Evolutionary conservation across 176 grass and related monocot species (phyloP).

Genomic region (Panicum miliaceum): DNA sequence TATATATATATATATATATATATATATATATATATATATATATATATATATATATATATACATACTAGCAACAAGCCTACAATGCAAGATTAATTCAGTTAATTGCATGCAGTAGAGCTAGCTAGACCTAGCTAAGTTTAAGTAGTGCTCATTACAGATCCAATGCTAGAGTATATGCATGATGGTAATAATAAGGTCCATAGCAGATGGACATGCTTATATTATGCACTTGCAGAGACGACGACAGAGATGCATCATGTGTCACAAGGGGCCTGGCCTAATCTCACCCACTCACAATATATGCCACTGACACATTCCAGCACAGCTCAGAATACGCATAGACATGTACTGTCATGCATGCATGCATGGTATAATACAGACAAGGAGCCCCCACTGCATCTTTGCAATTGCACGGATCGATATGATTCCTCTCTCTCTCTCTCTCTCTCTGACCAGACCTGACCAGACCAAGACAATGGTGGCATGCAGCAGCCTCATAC

Average conservation of each 20-base stretch:
- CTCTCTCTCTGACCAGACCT: neutral
- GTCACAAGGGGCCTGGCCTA: neutral
- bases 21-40: too few species aligned
- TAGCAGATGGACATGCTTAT: neutral
- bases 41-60: too few species aligned
- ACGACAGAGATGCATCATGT: constrained; percentile 15
- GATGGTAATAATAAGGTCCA: neutral
- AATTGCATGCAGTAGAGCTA: neutral
- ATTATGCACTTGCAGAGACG: neutral
- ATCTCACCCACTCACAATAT: constrained; percentile 26
- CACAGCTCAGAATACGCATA: constrained; percentile 14
- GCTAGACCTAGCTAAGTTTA: neutral
- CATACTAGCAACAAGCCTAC: neutral
- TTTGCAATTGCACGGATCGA: constrained; percentile 14
- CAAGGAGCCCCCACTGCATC: constrained; percentile 12
- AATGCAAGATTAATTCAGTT: neutral
- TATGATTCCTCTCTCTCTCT: neutral
- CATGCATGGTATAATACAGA: constrained; percentile 17
- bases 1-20: too few species aligned
- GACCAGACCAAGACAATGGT: constrained; percentile 25
- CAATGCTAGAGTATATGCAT: neutral
- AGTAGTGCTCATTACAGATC: too few species aligned
- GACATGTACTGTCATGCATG: neutral
- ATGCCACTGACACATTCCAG: constrained; percentile 31
- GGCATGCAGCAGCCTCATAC: neutral